Evolutionary conservation across 228 moss, liverwort and hornwort genomes (phyloP).

Genomic region (Sphagnum magellanicum): DNA sequence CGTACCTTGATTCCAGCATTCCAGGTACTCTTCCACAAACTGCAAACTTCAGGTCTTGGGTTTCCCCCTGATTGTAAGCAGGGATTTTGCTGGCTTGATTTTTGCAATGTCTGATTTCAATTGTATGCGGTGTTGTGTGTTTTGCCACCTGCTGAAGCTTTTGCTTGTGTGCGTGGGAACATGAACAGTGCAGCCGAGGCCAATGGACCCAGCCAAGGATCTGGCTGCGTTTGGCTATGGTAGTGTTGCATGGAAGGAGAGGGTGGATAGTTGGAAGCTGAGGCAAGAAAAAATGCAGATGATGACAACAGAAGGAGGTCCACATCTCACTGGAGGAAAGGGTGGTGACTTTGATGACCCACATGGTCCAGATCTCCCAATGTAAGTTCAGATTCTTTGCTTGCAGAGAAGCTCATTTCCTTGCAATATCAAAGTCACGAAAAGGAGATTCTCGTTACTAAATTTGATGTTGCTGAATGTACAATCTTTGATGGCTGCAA

Average conservation of each 20-base stretch:
- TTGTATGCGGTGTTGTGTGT: too few species aligned
- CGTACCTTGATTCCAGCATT: slow-evolving; percentile 41
- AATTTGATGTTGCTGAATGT: too few species aligned
- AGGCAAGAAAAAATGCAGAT: slow-evolving; percentile 68
- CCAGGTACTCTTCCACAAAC: slow-evolving; percentile 17
- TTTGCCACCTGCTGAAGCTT: too few species aligned
- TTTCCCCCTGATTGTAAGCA: too few species aligned
- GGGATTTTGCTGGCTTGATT: too few species aligned
- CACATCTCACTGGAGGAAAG: slow-evolving; percentile 25
- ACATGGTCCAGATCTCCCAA: slow-evolving; percentile 52
- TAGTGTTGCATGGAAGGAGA: slow-evolving; percentile 81
- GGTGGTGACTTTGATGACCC: slow-evolving; percentile 37
- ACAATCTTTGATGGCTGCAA: too few species aligned
- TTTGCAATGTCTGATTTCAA: too few species aligned
- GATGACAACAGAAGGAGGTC: slow-evolving; percentile 54
- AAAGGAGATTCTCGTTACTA: too few species aligned
- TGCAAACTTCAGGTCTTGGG: too few species aligned
- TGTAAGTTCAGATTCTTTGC: slow-evolving; percentile 20
- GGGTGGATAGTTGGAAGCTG: slow-evolving; percentile 72
- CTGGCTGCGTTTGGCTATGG: slow-evolving; percentile 58
- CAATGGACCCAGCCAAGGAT: slow-evolving; percentile 62
- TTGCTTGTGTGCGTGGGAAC: too few species aligned
- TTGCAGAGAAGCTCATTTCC: too few species aligned
- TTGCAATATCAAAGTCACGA: too few species aligned
- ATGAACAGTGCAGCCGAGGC: slow-evolving; percentile 52